A percentile compares a stretch with the other conserved stretches of the same genome.
Evolutionary conservation across 371 early-diverging fungal genomes (phyloP).

Genomic region (Umbelopsis sp.): DNA sequence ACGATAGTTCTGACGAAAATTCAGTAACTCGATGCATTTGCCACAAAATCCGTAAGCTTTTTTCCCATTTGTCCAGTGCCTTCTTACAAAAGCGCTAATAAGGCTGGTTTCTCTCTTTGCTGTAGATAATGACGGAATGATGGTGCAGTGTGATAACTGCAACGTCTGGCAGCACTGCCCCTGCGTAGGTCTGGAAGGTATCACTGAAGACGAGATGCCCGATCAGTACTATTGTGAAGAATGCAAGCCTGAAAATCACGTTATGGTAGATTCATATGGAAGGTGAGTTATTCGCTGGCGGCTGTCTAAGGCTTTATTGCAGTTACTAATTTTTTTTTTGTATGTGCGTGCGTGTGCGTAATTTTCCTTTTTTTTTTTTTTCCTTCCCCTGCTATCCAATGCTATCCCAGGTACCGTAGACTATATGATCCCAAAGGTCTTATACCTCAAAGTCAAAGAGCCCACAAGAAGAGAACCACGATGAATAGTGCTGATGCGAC

Average conservation of each 20-base stretch:
- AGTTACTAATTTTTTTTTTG: constrained; percentile 33
- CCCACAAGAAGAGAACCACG: constrained; percentile 37
- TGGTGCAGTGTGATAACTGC: constrained; percentile 91
- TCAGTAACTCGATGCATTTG: constrained; percentile 87
- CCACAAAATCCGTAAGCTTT: constrained; percentile 65
- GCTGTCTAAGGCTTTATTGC: constrained; percentile 26
- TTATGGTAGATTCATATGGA: constrained; percentile 39
- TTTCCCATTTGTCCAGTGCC: neutral
- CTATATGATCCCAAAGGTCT: constrained; percentile 33
- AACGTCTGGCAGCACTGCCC: constrained; percentile 92
- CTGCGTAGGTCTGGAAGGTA: constrained; percentile 67
- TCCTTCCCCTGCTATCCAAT: neutral
- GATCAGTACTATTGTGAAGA: constrained; percentile 89
- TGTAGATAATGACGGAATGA: constrained; percentile 73
- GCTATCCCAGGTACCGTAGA: constrained; percentile 28
- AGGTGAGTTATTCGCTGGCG: constrained; percentile 26
- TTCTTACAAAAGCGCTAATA: neutral
- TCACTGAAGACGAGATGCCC: constrained; percentile 72
- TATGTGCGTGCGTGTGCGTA: constrained; percentile 28
- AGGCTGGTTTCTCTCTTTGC: neutral
- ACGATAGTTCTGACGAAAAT: constrained; percentile 62
- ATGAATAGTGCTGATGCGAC: constrained; percentile 30
- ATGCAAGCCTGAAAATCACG: constrained; percentile 80
- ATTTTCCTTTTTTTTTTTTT: neutral
- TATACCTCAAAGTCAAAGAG: constrained; percentile 37